Evolutionary conservation across 106 monocot species (phyloP), one percentile per base, ranked within the genome.

Genomic region (Narthecium ossifragum): DNA sequence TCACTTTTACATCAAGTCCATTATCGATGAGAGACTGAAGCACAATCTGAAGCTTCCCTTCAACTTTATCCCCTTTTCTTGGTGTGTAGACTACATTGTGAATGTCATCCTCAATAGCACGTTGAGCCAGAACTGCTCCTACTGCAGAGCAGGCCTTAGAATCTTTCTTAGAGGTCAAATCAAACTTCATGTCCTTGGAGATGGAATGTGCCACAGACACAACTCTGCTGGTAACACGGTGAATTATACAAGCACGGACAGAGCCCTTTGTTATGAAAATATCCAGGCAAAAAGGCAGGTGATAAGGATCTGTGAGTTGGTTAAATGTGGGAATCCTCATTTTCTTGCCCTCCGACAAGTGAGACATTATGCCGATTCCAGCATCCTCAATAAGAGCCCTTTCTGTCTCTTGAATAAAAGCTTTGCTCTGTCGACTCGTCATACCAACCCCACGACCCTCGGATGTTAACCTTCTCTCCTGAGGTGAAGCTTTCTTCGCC

Each of bases 131-230:
- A 41, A 79, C 53, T 30, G 36, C 40, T 34, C 91, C 91, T 15
- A 91, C 79, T 10, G 86, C 73, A 15, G 71, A 73, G 58, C 85
- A 91, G 9, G 91, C 77, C 9, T 53, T 75, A 21, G 66, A 51
- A 66, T 80, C 85, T 36, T 70, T 91, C 59, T 62, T 83, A 3
- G 79, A 83, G 0, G 39, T 64, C 61, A 91, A 31, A 47, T 91
- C 85, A 61, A 82, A 83, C 77, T 86, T 91, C 85, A 91, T 74
- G 62, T 91, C 91, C 74, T 91, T 91, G 7, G 91, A 91, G 46
- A 91, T 91, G 8, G 91, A 91, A 65, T 91, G 85, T 28, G 85
- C 91, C 43, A 91, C 91, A 3, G 74, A 63, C 2, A 91, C 91
- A 47, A 91, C 91, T 67, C 70, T 86, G 65, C 85, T 83, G 22